Evolutionary conservation across 1,284 basidiomycete genomes (phyloP), one percentile per base, ranked within the genome.

Genomic region (Apiotrichum veenhuisii): DNA sequence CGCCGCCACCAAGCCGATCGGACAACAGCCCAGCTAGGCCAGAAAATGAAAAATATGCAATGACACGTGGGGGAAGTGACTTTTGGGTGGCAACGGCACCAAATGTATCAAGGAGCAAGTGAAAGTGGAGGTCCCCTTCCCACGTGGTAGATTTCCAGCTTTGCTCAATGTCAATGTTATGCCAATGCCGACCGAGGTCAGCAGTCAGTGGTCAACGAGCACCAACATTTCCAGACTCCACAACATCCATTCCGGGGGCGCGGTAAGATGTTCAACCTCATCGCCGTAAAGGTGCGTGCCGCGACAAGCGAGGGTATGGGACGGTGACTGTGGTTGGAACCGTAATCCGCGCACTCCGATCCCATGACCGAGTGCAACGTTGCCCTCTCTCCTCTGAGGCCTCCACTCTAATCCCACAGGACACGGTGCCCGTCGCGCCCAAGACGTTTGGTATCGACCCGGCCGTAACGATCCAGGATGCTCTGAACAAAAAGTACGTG

Each of bases 371-470:
- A n/a, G n/a, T n/a, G n/a, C n/a, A n/a, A n/a, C n/a, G n/a, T n/a
- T n/a, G n/a, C n/a, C n/a, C n/a, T n/a, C n/a, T 2, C 22, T 8
- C 22, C 15, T 23, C 17, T 17, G 25, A 5, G 0, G 3, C 5
- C 9, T 8, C 36, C 3, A 23, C 26, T 4, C 3, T 61, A 30
- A 57, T 43, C 18, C 17, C 43, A 15, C 55, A 77, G 77, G 77
- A 78, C 58, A 77, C 76, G 12, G 70, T 78, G 8, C 71, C 77
- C 12, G 69, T 78, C 50, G 66, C 70, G 17, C 74, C 77, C 2
- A 72, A 71, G 50, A 68, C 73, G 12, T 78, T 78, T 55, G 69
- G 63, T 20, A 58, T 76, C 26, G 62, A 72, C 36, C 64, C 71
- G 15, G 65, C 72, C 17, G 61, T 67, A 17, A 73, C 72, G 10